Conservation (phyloP, 1,284 basidiomycete genomes). For the Boletellus sp. region DNA sequence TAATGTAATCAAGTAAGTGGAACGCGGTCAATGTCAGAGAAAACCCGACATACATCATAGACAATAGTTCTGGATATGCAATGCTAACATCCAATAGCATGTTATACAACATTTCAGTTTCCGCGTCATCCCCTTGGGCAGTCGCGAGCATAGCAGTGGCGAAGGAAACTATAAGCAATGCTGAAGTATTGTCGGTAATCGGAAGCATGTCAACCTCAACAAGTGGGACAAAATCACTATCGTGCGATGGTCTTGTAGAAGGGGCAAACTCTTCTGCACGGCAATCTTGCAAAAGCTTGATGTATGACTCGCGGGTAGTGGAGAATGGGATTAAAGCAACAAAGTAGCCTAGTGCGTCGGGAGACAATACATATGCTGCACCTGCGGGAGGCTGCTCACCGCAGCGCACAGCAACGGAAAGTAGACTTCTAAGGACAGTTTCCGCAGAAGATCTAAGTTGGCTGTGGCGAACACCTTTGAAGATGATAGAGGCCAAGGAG, state of each 20-base stretch:
- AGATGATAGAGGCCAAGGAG: conserved; percentile 75
- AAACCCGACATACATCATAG: conserved; percentile 58
- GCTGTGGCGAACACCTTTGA: conserved; percentile 79
- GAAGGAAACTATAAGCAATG: conserved; percentile 74
- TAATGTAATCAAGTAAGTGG: conserved; percentile 8
- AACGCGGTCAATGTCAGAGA: conserved; percentile 2
- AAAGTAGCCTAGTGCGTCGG: conserved; percentile 77
- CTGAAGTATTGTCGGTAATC: conserved; percentile 60
- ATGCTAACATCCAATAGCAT: conserved; percentile 74
- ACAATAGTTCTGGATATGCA: conserved; percentile 70
- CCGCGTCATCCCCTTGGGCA: conserved; percentile 78
- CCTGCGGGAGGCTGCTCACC: conserved; percentile 37
- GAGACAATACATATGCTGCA: conserved; percentile 44
- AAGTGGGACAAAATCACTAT: conserved; percentile 49
- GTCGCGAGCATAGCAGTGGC: conserved; percentile 71
- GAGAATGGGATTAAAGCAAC: conserved; percentile 73
- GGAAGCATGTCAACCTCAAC: conserved; percentile 61
- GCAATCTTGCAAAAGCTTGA: conserved; percentile 59
- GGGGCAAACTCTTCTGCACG: conserved; percentile 47
- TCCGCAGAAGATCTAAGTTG: conserved; percentile 59
- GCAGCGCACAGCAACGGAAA: conserved; percentile 54
- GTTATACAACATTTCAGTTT: conserved; percentile 77
- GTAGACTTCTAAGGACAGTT: conserved; percentile 52
- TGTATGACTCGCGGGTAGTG: conserved; percentile 53
- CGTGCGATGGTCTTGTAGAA: conserved; percentile 38